Percentiles rank a stretch among this genome's conserved stretches.
Conservation (phyloP, 2,329 filamentous ascomycete species). For the Cytospora piceae region DNA sequence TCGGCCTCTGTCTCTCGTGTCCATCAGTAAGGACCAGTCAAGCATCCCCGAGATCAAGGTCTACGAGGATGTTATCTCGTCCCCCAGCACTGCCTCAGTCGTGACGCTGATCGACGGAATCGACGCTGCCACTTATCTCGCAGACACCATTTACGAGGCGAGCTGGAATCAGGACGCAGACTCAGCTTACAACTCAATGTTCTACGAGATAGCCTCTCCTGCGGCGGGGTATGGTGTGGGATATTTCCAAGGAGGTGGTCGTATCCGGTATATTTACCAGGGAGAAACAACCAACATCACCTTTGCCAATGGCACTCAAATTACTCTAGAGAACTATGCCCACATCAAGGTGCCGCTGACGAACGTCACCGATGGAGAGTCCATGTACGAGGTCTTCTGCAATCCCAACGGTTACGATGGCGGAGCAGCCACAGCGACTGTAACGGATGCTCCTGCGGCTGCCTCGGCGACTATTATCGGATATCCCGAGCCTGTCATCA, state of each 20-base stretch:
- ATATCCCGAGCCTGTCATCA: slow-evolving; percentile 39
- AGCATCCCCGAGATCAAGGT: slow-evolving; percentile 52
- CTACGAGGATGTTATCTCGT: slow-evolving; percentile 41
- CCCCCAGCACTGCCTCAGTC: slow-evolving; percentile 33
- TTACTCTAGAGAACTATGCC: slow-evolving; percentile 40
- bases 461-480: slow-evolving; percentile 31
- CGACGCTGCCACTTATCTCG: slow-evolving; percentile 43
- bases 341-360: slow-evolving; percentile 37
- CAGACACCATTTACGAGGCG: slow-evolving; percentile 46
- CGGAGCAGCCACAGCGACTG: background rate
- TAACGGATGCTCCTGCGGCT: slow-evolving; percentile 14
- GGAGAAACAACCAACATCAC: slow-evolving; percentile 40
- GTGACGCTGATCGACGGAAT: slow-evolving; percentile 38
- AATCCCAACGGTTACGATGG: slow-evolving; percentile 27
- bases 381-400: slow-evolving; percentile 43
- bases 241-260: slow-evolving; percentile 40
- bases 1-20: slow-evolving; percentile 46
- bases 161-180: slow-evolving; percentile 39
- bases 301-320: slow-evolving; percentile 43
- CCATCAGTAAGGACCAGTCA: slow-evolving; percentile 41
- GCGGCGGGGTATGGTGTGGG: slow-evolving; percentile 33
- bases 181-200: slow-evolving; percentile 46
- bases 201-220: slow-evolving; percentile 37
- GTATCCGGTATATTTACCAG: slow-evolving; percentile 37
- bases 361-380: slow-evolving; percentile 39